Conservation (phyloP, 1,284 basidiomycete species). For the Cryptococcus sp. region DNA sequence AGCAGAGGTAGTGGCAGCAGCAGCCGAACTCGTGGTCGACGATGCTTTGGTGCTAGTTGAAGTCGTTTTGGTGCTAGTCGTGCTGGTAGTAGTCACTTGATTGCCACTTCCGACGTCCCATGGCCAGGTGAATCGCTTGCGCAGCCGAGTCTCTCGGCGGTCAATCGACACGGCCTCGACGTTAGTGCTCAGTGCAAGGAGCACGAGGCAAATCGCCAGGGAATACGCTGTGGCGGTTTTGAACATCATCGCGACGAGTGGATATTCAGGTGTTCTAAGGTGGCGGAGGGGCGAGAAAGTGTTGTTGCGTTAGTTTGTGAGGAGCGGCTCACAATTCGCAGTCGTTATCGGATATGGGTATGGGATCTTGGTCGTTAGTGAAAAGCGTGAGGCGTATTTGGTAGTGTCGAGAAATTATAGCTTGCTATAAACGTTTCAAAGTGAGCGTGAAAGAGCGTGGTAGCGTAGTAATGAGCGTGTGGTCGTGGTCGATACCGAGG, state of each 20-base stretch:
- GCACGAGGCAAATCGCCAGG: not conserved
- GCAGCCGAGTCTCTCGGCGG: no score
- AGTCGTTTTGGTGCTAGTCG: not conserved
- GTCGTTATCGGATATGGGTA: not conserved
- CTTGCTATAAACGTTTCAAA: no score
- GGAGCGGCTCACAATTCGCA: not conserved
- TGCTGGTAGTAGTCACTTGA: not conserved
- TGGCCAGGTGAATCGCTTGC: no score
- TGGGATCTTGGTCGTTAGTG: not conserved
- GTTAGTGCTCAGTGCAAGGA: not conserved
- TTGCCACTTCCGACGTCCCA: not conserved
- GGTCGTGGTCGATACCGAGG: no score
- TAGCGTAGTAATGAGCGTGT: no score
- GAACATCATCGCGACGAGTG: not conserved
- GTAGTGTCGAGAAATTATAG: no score
- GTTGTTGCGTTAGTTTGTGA: not conserved
- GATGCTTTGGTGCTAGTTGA: not conserved
- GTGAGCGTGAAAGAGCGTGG: no score
- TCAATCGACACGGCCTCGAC: not conserved
- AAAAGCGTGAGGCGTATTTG: not conserved
- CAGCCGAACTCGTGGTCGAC: constrained; percentile 53
- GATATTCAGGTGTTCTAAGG: not conserved
- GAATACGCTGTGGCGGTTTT: not conserved
- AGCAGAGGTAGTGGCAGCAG: constrained; percentile 59
- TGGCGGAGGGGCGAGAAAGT: not conserved